Evolutionary conservation across 495 filamentous ascomycete species (phyloP).

Genomic region (Penicillium maclennaniae): DNA sequence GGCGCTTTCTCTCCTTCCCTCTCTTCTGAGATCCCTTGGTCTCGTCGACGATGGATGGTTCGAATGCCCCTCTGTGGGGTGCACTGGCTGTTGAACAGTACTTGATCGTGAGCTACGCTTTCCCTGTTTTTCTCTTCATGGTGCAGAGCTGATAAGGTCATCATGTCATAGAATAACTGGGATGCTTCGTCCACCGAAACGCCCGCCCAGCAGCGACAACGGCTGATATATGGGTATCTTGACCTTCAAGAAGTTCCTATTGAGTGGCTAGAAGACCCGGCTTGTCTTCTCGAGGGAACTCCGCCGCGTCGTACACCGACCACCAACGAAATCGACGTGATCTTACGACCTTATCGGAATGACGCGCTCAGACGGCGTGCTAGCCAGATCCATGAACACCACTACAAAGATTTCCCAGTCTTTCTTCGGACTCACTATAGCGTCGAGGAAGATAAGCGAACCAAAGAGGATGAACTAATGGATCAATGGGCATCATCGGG

Average conservation of each 20-base stretch:
- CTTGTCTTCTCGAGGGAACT: neutral
- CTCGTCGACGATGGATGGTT: no score
- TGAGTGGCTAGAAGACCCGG: slow-evolving; percentile 4
- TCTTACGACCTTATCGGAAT: slow-evolving; percentile 16
- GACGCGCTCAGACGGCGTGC: slow-evolving; percentile 8
- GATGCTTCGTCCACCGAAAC: slow-evolving; percentile 4
- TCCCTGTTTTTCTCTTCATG: no score
- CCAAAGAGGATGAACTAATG: no score
- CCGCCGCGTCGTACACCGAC: slow-evolving; percentile 6
- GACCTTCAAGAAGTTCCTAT: slow-evolving; percentile 10
- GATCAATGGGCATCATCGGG: slow-evolving; percentile 4
- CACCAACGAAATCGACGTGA: slow-evolving; percentile 6
- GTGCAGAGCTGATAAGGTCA: no score
- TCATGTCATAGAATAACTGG: no score
- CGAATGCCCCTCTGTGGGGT: no score
- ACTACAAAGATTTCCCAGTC: neutral
- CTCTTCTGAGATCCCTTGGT: no score
- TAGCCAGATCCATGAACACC: slow-evolving; percentile 2
- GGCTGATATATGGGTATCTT: slow-evolving; percentile 11
- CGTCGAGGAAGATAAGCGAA: slow-evolving; percentile 10
- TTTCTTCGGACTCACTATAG: slow-evolving; percentile 16
- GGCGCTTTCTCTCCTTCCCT: no score
- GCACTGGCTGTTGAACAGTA: no score
- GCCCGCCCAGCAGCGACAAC: slow-evolving; percentile 9
- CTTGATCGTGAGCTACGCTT: no score